Base-by-base conservation (phyloP, 805 yeast genomes). In the Candida pini region DNA sequence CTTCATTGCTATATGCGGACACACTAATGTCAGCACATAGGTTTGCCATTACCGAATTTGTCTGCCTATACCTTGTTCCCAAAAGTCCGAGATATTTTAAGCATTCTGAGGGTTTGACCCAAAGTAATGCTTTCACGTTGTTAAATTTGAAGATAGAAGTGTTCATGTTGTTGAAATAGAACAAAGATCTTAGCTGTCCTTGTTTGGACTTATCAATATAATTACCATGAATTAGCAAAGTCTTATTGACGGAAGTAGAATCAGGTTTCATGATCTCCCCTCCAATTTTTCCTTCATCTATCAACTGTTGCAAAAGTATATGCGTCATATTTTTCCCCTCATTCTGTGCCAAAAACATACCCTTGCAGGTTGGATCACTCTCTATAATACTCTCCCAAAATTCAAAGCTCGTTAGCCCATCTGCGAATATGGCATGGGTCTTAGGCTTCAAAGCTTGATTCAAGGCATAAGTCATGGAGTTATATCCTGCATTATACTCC, bases 41-140 rank as follows among this genome's bases (percentile, higher is more conserved):
- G 35, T 82, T 86, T 8, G 81, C 62, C 33, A 81, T 75, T 13
- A 82, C 59, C 0, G 92, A 65, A 28, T 81, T 68, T 40, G 87
- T 72, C 33, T 78, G 68, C 40, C 96, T 67, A 35, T 65, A 63
- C 9, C 48, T 45, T 22, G 71, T 66, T 1, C 73, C 73, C 1
- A 76, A 66, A 0, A 68, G 68, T 0, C 90, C 76, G 30, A 82
- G 51, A 23, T 85, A 64, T 53, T 84, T 81, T 39, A 62, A 58
- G 4, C 83, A 81, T 4, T 84, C 76, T 0, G 63, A 33, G 6
- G 78, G 74, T 3, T 78, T 76, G 15, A 80, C 64, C 77, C 89
- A 75, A 12, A 82, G 58, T 17, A 89, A 60, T 78, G 86, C 74
- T 41, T 85, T 68, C 3, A 88, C 89, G 31, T 81, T 69, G 15